Percentiles rank a stretch among this genome's conserved stretches.
Evolutionary conservation across 176 grass and related monocot species (phyloP).

Genomic region (Oryza glumipatula): DNA sequence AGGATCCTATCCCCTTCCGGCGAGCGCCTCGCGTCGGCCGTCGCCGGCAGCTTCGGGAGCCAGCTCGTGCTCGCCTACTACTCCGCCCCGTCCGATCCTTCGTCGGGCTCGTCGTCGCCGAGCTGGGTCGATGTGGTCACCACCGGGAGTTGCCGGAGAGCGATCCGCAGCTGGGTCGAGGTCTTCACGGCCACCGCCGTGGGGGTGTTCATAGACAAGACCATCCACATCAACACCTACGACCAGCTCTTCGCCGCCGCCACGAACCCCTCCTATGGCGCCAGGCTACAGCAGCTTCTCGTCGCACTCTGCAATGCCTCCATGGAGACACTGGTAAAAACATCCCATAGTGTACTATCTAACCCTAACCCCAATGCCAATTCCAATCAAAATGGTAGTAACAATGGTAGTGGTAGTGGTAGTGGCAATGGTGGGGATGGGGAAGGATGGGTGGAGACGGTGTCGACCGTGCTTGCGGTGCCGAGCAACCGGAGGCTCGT

Average conservation of each 20-base stretch:
- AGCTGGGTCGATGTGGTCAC: constrained; percentile 63
- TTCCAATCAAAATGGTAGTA: not conserved
- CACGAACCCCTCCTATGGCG: constrained; percentile 71
- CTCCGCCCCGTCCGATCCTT: constrained; percentile 29
- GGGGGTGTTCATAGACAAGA: constrained; percentile 84
- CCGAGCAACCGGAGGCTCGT: constrained; percentile 66
- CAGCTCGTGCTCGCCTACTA: constrained; percentile 68
- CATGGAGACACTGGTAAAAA: constrained; percentile 72
- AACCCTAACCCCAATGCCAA: not conserved
- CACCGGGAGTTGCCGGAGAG: constrained; percentile 42
- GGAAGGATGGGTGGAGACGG: constrained; percentile 49
- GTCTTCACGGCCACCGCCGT: constrained; percentile 77
- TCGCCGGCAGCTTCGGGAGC: constrained; percentile 65
- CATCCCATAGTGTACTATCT: constrained; percentile 59
- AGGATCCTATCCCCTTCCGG: constrained; percentile 61
- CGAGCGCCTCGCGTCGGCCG: constrained; percentile 61
- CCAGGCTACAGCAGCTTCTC: constrained; percentile 66
- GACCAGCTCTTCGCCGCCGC: constrained; percentile 84
- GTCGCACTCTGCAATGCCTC: constrained; percentile 68
- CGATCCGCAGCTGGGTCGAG: constrained; percentile 57
- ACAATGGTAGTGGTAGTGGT: not conserved
- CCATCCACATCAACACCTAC: constrained; percentile 93
- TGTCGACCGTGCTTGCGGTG: constrained; percentile 56
- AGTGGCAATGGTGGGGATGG: constrained; percentile 9
- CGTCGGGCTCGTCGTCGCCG: not conserved